Base-by-base conservation (phyloP, 2,329 filamentous ascomycete species). In the Aspergillus pseudoviridinutans region DNA sequence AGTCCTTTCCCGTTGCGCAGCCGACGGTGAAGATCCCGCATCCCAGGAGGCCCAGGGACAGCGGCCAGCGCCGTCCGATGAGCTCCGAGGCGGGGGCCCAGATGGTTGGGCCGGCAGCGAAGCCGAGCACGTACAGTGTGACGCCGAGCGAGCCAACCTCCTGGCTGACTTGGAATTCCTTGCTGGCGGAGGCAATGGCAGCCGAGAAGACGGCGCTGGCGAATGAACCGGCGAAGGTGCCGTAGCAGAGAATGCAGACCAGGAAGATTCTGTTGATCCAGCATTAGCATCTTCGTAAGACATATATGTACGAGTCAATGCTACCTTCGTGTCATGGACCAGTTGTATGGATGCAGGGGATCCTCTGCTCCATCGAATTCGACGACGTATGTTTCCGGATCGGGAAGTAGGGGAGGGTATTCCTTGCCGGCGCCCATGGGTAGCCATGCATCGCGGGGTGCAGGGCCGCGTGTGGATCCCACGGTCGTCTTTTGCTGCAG, bases 131-230 rank as follows among this genome's bases (percentile, higher is more conserved):
- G 47, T 81, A 79, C 3, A 83, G 64, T 0, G 78, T 78, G 0
- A 80, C 76, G 2, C 80, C 80, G 7, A 82, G 70, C 0, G 73
- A 76, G 1, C 74, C 67, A 2, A 80, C 74, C 58, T 80, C 74
- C 0, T 58, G 66, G n/a, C 75, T 74, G 17, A 82, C 75, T 12
- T 77, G 59, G 60, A 82, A 83, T 9, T 82, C 68, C 3, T 58
- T 49, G 12, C 83, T 81, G 7, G 91, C 79, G 6, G 76, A 64
- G 3, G 59, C 59, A 0, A 87, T 88, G 4, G 87, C 86, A 17
- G 85, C 77, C 1, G 87, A 89, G 76, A 90, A 91, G 65, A 91
- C 86, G 71, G 84, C 87, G 8, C 73, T 76, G 0, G 78, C 77
- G 58, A 84, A 84, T 0, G 82, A 79, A 0, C 78, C 74, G 1